Evolutionary conservation across 179 eudicot genomes (phyloP).

Genomic region (Nepenthes alata): DNA sequence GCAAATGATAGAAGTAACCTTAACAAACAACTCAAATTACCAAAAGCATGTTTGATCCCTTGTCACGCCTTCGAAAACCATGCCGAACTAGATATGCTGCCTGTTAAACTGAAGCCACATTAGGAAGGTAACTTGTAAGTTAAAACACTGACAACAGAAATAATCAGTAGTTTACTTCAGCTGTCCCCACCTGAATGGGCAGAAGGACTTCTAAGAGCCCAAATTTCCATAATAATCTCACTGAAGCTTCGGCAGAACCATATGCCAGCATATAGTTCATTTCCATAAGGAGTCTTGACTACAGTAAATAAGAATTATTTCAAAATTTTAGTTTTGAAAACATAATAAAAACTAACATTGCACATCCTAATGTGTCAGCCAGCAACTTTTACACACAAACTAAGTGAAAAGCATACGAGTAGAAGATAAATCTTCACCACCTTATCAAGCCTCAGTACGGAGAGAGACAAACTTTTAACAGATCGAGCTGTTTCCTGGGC

Average conservation of each 20-base stretch:
- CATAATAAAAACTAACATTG: too few species aligned
- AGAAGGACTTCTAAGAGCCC: constrained; percentile 54
- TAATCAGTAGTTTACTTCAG: background rate
- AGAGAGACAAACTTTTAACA: constrained; percentile 34
- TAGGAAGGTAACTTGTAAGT: background rate
- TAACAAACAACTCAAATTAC: constrained; percentile 19
- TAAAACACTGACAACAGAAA: constrained; percentile 1
- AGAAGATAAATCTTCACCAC: constrained; percentile 22
- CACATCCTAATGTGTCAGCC: constrained; percentile 4
- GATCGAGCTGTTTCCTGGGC: constrained; percentile 42
- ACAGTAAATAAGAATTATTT: background rate
- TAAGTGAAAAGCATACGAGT: constrained; percentile 1
- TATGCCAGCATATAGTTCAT: constrained; percentile 82
- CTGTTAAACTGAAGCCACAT: constrained; percentile 23
- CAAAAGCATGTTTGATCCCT: constrained; percentile 55
- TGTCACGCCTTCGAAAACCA: constrained; percentile 45
- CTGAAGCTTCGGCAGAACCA: constrained; percentile 74
- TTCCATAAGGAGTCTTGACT: constrained; percentile 77
- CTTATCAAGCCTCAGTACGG: constrained; percentile 56
- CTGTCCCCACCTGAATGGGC: constrained; percentile 60
- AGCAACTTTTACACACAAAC: background rate
- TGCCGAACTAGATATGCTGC: constrained; percentile 50
- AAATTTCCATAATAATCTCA: constrained; percentile 60
- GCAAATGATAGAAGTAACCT: background rate
- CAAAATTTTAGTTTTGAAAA: too few species aligned